A percentile compares a stretch with the other conserved stretches of the same genome.
Evolutionary conservation across 805 yeast genomes (phyloP).

Genomic region (Yamadazyma endophytica): DNA sequence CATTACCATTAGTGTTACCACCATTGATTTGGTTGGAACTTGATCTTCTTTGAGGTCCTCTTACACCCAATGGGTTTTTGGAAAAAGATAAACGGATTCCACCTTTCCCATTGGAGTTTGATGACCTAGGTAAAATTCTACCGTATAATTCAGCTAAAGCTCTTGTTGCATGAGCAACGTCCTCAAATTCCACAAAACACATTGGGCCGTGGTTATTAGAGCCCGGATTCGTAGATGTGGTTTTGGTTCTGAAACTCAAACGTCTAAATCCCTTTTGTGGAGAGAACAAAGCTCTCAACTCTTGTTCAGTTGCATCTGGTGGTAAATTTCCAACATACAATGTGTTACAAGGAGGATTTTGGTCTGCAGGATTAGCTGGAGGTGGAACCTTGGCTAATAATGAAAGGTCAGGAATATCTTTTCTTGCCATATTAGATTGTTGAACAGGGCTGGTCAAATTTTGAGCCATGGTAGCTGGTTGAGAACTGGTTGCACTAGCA

Average conservation of each 20-base stretch:
- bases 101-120: constrained; percentile 71
- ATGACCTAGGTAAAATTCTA: constrained; percentile 75
- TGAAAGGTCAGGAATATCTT: constrained; percentile 61
- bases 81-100: constrained; percentile 93
- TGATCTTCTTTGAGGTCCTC: constrained; percentile 58
- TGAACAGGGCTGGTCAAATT: constrained; percentile 10
- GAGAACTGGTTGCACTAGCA: constrained; percentile 3
- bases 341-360: constrained; percentile 98
- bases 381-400: constrained; percentile 78
- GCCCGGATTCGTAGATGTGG: constrained; percentile 26
- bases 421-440: constrained; percentile 14
- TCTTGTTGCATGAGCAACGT: constrained; percentile 86
- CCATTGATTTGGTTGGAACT: constrained; percentile 13
- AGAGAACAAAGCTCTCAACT: constrained; percentile 79
- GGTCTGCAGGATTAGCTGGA: constrained; percentile 98
- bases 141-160: constrained; percentile 95
- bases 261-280: constrained; percentile 92
- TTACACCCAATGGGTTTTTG: constrained; percentile 94
- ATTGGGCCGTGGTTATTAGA: constrained; percentile 81
- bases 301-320: constrained; percentile 94
- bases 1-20: constrained; percentile 26
- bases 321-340: constrained; percentile 95
- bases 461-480: constrained; percentile 7
- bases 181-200: constrained; percentile 99
- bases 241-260: constrained; percentile 75